These are phyloP conservation scores for Colletotrichum paranaense DNA, from an alignment of 2,329 filamentous ascomycete genomes.

Conservation along the genomic window DNA sequence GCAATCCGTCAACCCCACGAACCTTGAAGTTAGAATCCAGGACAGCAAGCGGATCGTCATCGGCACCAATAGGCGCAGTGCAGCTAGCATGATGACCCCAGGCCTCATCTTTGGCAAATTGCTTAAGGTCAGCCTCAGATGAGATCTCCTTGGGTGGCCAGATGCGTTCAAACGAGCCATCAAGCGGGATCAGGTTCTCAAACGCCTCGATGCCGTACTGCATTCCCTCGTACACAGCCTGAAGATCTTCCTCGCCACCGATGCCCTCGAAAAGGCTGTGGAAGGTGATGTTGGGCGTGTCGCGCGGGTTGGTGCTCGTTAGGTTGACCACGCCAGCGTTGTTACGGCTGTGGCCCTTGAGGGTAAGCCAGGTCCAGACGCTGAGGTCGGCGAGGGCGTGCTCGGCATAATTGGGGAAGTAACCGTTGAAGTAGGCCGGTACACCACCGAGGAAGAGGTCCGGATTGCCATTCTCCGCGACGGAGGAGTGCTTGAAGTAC, in stretches of 20 bases:
- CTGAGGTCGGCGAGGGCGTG: slow-evolving; percentile 54
- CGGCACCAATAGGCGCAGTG: slow-evolving; percentile 66
- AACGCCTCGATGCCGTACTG: slow-evolving; percentile 55
- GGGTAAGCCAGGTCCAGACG: slow-evolving; percentile 54
- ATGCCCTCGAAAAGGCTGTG: slow-evolving; percentile 59
- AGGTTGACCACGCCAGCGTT: slow-evolving; percentile 72
- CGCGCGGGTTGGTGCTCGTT: slow-evolving; percentile 68
- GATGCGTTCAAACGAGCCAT: slow-evolving; percentile 50
- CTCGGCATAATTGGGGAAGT: slow-evolving; percentile 64
- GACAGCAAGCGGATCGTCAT: slow-evolving; percentile 65
- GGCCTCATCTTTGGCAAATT: slow-evolving; percentile 54
- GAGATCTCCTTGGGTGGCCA: slow-evolving; percentile 52
- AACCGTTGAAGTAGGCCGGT: slow-evolving; percentile 64
- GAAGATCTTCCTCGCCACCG: slow-evolving; percentile 57
- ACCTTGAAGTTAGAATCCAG: slow-evolving; percentile 69
- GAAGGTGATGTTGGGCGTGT: slow-evolving; percentile 71
- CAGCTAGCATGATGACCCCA: slow-evolving; percentile 70
- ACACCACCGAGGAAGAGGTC: slow-evolving; percentile 67
- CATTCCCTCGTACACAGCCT: slow-evolving; percentile 57
- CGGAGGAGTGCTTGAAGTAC: slow-evolving; percentile 49
- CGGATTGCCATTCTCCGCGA: slow-evolving; percentile 53
- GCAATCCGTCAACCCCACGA: slow-evolving; percentile 62
- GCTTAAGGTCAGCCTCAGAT: slow-evolving; percentile 54
- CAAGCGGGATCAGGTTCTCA: slow-evolving; percentile 47
- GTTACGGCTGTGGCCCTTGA: slow-evolving; percentile 67